phyloP scores from a whole-genome alignment of 352 stramenopile species.

The Phytopythium oedochilum region DNA sequence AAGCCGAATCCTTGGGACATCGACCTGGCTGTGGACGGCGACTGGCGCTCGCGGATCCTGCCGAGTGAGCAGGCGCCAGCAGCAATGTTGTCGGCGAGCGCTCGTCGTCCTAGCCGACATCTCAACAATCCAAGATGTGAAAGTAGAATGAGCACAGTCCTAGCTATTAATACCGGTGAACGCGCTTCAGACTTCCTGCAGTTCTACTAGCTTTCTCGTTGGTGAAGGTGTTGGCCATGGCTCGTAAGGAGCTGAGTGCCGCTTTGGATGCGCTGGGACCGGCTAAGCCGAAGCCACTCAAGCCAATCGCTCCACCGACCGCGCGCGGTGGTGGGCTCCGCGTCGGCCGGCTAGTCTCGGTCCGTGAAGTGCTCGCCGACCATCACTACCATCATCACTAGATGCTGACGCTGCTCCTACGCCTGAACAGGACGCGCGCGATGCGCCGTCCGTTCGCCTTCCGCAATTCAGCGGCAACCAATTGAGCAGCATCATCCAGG shows the following conservation, averaged over 20 bases:
- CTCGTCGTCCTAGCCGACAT: conserved; percentile 30
- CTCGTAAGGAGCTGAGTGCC: neutral
- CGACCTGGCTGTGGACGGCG: conserved; percentile 13
- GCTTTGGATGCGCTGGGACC: neutral
- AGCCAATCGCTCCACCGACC: conserved; percentile 2
- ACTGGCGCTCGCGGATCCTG: conserved; percentile 27
- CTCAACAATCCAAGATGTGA: neutral
- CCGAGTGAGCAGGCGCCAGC: conserved; percentile 34
- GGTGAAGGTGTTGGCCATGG: too few relatives aligned
- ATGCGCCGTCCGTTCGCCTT: neutral
- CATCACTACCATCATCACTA: neutral
- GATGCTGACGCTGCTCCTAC: neutral
- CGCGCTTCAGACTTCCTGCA: too few relatives aligned
- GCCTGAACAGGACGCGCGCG: conserved; percentile 24
- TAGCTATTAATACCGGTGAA: neutral
- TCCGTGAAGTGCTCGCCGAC: conserved; percentile 8
- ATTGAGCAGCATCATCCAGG: conserved; percentile 22
- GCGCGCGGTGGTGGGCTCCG: conserved; percentile 31
- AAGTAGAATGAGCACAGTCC: too few relatives aligned
- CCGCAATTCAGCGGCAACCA: conserved; percentile 14
- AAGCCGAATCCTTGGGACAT: conserved; percentile 90
- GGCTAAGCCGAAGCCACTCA: neutral
- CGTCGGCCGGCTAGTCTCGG: conserved; percentile 48
- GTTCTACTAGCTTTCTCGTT: too few relatives aligned
- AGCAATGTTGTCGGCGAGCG: conserved; percentile 60